Base-by-base conservation (phyloP, 805 yeast species). In the Candida orba region DNA sequence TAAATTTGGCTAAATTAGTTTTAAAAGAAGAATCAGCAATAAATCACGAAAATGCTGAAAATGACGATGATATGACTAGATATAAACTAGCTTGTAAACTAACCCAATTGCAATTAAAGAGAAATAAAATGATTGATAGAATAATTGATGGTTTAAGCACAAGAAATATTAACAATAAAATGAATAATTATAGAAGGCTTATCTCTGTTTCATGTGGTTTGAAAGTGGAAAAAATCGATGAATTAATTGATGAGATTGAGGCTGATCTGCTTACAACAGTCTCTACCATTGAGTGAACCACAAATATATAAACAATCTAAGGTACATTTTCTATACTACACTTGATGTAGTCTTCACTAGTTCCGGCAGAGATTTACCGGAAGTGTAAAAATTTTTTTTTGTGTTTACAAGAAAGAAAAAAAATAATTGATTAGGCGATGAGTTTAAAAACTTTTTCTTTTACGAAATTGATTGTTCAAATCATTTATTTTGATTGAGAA, bases 171-270 rank as follows among this genome's bases (percentile, higher is more conserved):
- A 75, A 70, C 60, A 39, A 67, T 27, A 83, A 80, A 60, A 81
- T 86, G 77, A 75, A 78, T 54, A 88, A 87, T 59, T 84, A 91
- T 67, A 73, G 95, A 50, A 79, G 79, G 55, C 69, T 91, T 48
- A 81, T 93, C 36, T 76, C 91, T 22, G 66, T 79, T 38, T 76
- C 87, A 39, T 84, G 95, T 59, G 95, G 87, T 3, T 71, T 88
- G 43, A 77, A 80, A 40, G 72, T 81, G 18, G 95, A 86, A 47
- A 93, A 84, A 47, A 81, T 91, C 45, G 87, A 83, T 52, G 83
- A 85, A 27, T 71, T 88, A 46, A 69, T 91, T 40, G 91, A 85
- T 51, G 96, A 91, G 18, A 84, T 91, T 36, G 88, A 68, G 45
- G 60, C 62, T 23, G 73, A 67, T 45, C 48, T 68, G 9, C 39